These are phyloP conservation scores for Camelina laxa DNA, from an alignment of 345 rosid genomes.

Conservation along the genomic window DNA sequence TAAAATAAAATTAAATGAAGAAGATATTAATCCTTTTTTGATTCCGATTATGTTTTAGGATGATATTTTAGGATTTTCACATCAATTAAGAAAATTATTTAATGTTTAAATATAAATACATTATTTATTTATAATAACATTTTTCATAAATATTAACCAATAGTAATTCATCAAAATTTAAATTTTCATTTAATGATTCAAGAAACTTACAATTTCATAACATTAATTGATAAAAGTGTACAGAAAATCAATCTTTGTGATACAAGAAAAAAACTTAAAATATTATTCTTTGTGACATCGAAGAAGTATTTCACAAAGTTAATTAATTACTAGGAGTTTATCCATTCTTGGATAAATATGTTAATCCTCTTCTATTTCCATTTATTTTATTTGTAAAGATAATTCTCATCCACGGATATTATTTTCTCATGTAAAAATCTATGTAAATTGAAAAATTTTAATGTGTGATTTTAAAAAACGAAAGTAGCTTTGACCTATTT, in stretches of 20 bases:
- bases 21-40: not conserved
- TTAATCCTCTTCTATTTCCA: not conserved
- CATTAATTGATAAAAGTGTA: no score
- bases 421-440: conserved; percentile 13
- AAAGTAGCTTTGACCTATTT: no score
- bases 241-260: no score
- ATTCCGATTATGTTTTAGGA: not conserved
- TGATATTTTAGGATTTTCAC: not conserved
- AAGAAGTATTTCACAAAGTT: conserved; percentile 1
- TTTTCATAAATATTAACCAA: not conserved
- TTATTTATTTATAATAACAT: no score
- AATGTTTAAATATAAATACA: no score
- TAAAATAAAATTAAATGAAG: no score
- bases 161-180: no score
- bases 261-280: no score
- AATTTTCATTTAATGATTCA: no score
- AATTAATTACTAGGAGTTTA: conserved; percentile 3
- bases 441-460: not conserved
- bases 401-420: not conserved
- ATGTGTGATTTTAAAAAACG: not conserved
- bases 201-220: no score
- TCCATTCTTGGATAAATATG: conserved; percentile 30
- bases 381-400: not conserved
- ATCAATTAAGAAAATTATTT: no score
- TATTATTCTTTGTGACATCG: no score